Percentiles rank a stretch among this genome's conserved stretches.
Evolutionary conservation across 1,284 basidiomycete species (phyloP).

Genomic region (Lentinus polychrous): DNA sequence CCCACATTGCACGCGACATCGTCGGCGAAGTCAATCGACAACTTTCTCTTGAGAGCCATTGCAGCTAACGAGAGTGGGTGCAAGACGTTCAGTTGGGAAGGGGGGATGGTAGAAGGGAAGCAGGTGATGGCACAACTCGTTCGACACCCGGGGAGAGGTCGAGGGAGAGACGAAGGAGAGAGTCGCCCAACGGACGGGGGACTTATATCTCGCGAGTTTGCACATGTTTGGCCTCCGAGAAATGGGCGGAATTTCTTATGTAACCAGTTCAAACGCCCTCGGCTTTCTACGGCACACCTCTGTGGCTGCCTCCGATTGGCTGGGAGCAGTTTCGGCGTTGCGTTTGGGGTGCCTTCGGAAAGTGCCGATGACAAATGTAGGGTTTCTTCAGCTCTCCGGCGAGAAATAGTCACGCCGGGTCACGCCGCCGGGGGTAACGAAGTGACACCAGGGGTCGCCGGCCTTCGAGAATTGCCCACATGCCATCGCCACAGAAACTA

Average conservation of each 20-base stretch:
- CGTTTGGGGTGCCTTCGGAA: neutral
- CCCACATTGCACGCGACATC: slow-evolving; percentile 31
- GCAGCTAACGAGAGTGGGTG: slow-evolving; percentile 7
- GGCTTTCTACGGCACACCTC: neutral
- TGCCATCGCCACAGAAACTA: neutral
- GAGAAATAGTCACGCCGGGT: too few relatives aligned
- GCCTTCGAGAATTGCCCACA: neutral
- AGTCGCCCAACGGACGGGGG: neutral
- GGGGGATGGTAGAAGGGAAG: slow-evolving; percentile 3
- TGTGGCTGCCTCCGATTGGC: neutral
- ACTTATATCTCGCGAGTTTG: slow-evolving; percentile 5
- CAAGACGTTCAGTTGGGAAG: too few relatives aligned
- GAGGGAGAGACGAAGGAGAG: slow-evolving; percentile 18
- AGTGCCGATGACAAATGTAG: neutral
- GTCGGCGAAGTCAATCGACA: slow-evolving; percentile 52
- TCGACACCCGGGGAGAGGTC: slow-evolving; percentile 9
- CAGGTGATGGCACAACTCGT: slow-evolving; percentile 2
- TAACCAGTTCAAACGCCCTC: neutral
- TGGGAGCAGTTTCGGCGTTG: neutral
- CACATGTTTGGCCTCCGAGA: slow-evolving; percentile 5
- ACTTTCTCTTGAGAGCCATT: slow-evolving; percentile 72
- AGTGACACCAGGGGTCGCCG: neutral
- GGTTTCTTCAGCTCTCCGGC: too few relatives aligned
- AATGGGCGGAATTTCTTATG: slow-evolving; percentile 3
- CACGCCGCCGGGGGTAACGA: neutral